phyloP scores from a whole-genome alignment of 345 rosid species.

The Linum lewisii region DNA sequence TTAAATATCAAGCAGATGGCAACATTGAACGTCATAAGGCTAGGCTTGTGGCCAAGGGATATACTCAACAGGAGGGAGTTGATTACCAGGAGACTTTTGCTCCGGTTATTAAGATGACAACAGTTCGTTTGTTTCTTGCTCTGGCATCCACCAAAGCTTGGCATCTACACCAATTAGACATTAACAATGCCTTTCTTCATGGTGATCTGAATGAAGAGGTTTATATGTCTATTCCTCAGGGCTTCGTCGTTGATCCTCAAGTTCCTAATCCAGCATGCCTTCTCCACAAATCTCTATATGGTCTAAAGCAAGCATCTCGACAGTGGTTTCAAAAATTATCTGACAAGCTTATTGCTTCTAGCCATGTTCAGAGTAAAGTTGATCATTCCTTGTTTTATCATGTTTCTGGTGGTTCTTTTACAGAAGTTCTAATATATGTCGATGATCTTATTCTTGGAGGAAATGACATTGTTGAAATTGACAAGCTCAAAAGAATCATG shows the following conservation, averaged over 20 bases:
- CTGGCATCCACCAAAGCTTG: background rate
- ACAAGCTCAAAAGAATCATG: background rate
- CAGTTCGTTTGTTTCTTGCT: background rate
- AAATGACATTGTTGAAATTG: background rate
- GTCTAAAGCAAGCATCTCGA: background rate
- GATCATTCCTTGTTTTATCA: background rate
- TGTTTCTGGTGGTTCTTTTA: background rate
- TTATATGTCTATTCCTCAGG: background rate
- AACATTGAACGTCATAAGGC: background rate
- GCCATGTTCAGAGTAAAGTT: background rate
- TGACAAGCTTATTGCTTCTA: background rate
- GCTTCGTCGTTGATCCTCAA: background rate
- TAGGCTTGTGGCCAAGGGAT: background rate
- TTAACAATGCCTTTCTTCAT: background rate
- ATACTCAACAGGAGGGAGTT: background rate
- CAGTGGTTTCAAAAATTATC: background rate
- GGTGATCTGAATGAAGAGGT: background rate
- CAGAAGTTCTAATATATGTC: background rate
- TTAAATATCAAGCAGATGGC: background rate
- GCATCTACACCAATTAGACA: background rate
- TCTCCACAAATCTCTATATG: background rate
- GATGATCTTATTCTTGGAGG: background rate
- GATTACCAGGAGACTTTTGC: background rate
- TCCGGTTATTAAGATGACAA: background rate
- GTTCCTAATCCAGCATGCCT: background rate